phyloP scores from a whole-genome alignment of 164 flowering plant genomes.

The Cinnamomum chago region DNA sequence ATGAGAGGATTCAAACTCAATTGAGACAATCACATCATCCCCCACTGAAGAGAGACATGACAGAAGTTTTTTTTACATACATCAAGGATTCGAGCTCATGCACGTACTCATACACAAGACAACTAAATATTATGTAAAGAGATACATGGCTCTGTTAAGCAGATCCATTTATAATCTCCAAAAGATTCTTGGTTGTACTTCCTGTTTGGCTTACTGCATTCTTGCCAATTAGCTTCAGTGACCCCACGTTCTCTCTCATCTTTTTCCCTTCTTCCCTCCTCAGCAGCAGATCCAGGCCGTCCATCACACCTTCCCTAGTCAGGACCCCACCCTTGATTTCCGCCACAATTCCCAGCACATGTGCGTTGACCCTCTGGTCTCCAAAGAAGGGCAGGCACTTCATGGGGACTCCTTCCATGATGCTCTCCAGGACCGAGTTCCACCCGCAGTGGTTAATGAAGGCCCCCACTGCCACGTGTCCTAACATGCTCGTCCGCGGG shows the following conservation, averaged over 20 bases:
- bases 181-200: too few species aligned
- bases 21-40: too few species aligned
- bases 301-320: slow-evolving; percentile 13
- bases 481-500: neutral
- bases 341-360: slow-evolving; percentile 12
- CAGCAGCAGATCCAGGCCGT: slow-evolving; percentile 12
- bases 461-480: slow-evolving; percentile 19
- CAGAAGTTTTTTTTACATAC: too few species aligned
- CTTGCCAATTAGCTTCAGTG: slow-evolving; percentile 13
- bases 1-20: too few species aligned
- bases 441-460: slow-evolving; percentile 33
- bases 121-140: too few species aligned
- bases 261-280: slow-evolving; percentile 11
- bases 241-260: slow-evolving; percentile 18
- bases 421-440: slow-evolving; percentile 33
- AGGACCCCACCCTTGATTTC: slow-evolving; percentile 12
- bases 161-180: too few species aligned
- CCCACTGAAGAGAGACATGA: too few species aligned
- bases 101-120: too few species aligned
- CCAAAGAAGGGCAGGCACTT: slow-evolving; percentile 28
- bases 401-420: slow-evolving; percentile 29
- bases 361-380: slow-evolving; percentile 29
- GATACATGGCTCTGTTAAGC: too few species aligned
- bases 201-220: slow-evolving; percentile 8
- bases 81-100: too few species aligned